phyloP scores from a whole-genome alignment of 495 filamentous ascomycete genomes.

The Xylaria curta region DNA sequence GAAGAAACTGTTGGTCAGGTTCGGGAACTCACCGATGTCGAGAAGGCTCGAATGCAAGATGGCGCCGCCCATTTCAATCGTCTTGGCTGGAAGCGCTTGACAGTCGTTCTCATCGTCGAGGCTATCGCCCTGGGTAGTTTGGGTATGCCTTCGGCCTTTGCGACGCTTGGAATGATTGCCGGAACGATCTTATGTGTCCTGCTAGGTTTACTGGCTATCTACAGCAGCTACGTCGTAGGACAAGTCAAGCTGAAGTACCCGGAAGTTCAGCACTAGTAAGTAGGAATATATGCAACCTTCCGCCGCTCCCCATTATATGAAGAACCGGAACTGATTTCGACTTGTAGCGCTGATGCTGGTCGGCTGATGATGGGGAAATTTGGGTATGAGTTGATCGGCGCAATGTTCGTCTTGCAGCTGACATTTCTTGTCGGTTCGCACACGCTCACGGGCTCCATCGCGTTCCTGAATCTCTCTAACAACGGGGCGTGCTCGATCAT shows the following conservation, averaged over 20 bases:
- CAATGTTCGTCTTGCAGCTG: constrained; percentile 69
- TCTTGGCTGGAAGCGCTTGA: constrained; percentile 58
- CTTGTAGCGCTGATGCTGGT: constrained; percentile 65
- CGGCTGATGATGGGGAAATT: constrained; percentile 66
- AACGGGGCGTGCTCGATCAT: constrained; percentile 71
- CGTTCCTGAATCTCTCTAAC: constrained; percentile 69
- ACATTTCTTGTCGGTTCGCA: constrained; percentile 80
- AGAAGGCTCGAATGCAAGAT: constrained; percentile 47
- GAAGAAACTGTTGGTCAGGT: constrained; percentile 40
- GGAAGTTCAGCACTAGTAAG: constrained; percentile 67
- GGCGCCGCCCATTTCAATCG: constrained; percentile 50
- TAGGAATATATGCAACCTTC: background rate
- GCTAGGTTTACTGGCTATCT: constrained; percentile 72
- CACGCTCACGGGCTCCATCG: constrained; percentile 74
- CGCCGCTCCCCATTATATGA: background rate
- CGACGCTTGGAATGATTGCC: constrained; percentile 65
- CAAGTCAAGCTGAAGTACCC: constrained; percentile 78
- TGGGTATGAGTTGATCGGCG: constrained; percentile 69
- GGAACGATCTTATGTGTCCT: constrained; percentile 63
- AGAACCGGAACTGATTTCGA: constrained; percentile 12
- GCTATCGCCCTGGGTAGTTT: constrained; percentile 76
- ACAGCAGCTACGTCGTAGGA: constrained; percentile 78
- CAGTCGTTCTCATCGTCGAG: constrained; percentile 70
- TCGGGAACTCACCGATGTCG: constrained; percentile 41
- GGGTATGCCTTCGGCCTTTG: constrained; percentile 68